Evolutionary conservation across 1,284 basidiomycete species (phyloP), one percentile per base, ranked within the genome.

Genomic region (Violaceomyces palustris): DNA sequence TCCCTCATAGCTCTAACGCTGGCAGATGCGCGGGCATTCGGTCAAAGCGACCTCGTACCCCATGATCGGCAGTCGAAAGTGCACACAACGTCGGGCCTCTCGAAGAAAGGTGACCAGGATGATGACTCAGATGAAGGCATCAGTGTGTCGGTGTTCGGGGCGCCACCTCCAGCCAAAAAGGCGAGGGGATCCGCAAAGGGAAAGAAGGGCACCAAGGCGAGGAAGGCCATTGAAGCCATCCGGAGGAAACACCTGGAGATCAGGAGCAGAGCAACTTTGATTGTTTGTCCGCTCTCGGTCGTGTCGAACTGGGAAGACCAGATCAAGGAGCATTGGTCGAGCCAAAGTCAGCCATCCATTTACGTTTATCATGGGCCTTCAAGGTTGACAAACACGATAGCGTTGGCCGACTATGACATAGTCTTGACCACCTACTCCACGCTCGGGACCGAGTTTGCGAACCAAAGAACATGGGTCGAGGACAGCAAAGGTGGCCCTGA

Each of bases 261-360:
- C 24, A 60, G 84, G 59, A 88, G 86, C 64, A 83, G 90, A 34
- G 94, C 86, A 7, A 97, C 94, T 1, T 76, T 99, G n/a, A 88
- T 99, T 60, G 82, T 99, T 21, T 97, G 94, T 64, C 94, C 94
- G 7, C 79, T 99, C 42, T 93, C 90, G 18, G 96, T 94, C 2
- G 88, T 99, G 1, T 84, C 88, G 35, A 98, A 97, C 69, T 99
- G 94, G 94, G 93, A 98, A 75, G 89, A 94, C 56, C 94, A 99
- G 74, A 87, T 98, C 72, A 82, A 84, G 49, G 92, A 97, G 71
- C 94, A 99, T 75, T 74, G 71, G 69, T 23, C 28, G 1, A 26
- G 42, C 7, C 31, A 39, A 14, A 42, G 51, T 12, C 55, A 37
- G 21, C 71, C 70, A 0, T 45, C 83, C 21, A 84, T 98, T 25